Percentiles rank a stretch among this genome's conserved stretches.
phyloP scores from a whole-genome alignment of 2,329 filamentous ascomycete species.

The Allantophomopsis lycopodina region DNA sequence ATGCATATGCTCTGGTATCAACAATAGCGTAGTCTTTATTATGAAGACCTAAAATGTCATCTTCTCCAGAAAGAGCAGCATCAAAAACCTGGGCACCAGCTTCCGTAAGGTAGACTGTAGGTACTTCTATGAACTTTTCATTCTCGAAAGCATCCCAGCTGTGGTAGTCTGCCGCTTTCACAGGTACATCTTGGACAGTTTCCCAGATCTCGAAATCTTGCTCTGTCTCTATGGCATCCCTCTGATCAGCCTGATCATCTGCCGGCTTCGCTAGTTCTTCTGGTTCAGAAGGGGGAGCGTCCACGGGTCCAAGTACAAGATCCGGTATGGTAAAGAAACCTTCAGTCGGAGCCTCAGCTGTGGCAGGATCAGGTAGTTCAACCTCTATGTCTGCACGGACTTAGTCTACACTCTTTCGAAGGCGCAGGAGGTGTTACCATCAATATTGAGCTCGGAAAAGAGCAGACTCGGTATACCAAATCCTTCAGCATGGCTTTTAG shows the following conservation, averaged over 20 bases:
- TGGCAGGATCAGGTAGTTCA: too few species aligned
- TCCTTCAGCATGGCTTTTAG: slow-evolving; percentile 26
- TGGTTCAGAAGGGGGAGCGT: slow-evolving; percentile 2
- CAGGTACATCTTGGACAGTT: slow-evolving; percentile 18
- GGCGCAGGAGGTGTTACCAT: slow-evolving; percentile 7
- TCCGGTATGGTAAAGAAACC: slow-evolving; percentile 16
- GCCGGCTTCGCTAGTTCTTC: slow-evolving; percentile 1
- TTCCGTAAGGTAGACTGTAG: slow-evolving; percentile 51
- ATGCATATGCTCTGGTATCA: slow-evolving; percentile 32
- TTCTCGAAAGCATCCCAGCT: slow-evolving; percentile 58
- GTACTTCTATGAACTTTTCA: slow-evolving; percentile 21
- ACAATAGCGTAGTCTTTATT: slow-evolving; percentile 28
- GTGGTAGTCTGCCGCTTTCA: slow-evolving; percentile 28
- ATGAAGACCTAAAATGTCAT: slow-evolving; percentile 24
- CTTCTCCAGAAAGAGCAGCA: slow-evolving; percentile 33
- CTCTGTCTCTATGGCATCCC: slow-evolving; percentile 3
- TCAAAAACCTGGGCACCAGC: slow-evolving; percentile 54
- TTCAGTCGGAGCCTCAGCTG: slow-evolving; percentile 1
- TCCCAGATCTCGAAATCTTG: slow-evolving; percentile 30
- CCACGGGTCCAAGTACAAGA: slow-evolving; percentile 7
- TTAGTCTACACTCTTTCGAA: too few species aligned
- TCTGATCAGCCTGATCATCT: slow-evolving; percentile 12
- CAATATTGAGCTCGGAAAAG: slow-evolving; percentile 16
- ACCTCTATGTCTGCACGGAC: too few species aligned
- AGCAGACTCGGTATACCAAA: slow-evolving; percentile 16